Conservation (phyloP, 75 land plant species). For the Cupressus sempervirens region DNA sequence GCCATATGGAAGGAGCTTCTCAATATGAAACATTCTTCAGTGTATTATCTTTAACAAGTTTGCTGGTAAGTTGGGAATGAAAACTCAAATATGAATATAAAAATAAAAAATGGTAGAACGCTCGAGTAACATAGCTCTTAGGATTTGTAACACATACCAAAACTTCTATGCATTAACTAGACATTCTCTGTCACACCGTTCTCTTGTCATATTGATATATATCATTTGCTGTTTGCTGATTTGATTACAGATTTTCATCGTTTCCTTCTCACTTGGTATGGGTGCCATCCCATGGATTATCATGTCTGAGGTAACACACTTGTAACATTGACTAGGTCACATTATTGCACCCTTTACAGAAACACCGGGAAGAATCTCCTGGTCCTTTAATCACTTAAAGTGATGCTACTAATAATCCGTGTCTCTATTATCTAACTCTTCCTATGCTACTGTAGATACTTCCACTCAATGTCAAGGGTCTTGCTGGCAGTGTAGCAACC, state of each 20-base stretch:
- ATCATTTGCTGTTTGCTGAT: background rate
- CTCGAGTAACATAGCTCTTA: background rate
- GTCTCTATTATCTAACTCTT: background rate
- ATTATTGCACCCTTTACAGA: background rate
- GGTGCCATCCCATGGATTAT: conserved; percentile 96
- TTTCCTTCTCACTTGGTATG: conserved; percentile 72
- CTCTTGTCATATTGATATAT: background rate
- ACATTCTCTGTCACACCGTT: background rate
- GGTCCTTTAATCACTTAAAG: background rate
- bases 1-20: background rate
- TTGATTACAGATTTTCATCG: conserved; percentile 54
- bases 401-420: background rate
- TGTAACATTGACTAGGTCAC: background rate
- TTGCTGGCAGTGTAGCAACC: conserved; percentile 91
- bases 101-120: background rate
- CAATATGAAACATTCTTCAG: conserved; percentile 1
- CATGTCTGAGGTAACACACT: conserved; percentile 86
- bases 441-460: conserved; percentile 45
- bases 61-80: conserved; percentile 4
- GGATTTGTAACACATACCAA: background rate
- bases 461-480: conserved; percentile 65
- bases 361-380: background rate
- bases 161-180: background rate
- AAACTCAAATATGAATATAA: too few species aligned
- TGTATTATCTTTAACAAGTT: conserved; percentile 7